phyloP scores from a whole-genome alignment of 176 grass and related monocot species.

The Oryza meridionalis region DNA sequence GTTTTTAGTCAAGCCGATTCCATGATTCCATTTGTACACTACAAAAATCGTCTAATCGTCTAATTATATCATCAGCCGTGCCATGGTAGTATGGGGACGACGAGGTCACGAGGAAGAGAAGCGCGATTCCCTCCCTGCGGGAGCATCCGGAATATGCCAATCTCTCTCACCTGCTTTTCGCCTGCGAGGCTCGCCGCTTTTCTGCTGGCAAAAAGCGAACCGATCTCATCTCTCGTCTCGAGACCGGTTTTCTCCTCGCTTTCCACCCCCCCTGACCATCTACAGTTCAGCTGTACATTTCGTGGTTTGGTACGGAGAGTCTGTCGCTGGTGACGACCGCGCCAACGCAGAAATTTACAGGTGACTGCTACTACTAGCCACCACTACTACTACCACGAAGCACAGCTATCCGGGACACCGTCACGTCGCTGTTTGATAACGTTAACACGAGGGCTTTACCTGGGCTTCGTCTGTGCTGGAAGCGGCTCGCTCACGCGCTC shows the following conservation, averaged over 20 bases:
- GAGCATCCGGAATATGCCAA: conserved; percentile 13
- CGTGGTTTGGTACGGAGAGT: not conserved
- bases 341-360: not conserved
- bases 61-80: not conserved
- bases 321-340: not conserved
- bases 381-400: not conserved
- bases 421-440: not conserved
- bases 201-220: not conserved
- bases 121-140: not conserved
- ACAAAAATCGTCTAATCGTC: not conserved
- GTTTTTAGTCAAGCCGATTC: not conserved
- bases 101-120: not conserved
- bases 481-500: not conserved
- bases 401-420: not conserved
- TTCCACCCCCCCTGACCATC: not conserved
- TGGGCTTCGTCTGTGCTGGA: not conserved
- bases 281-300: not conserved
- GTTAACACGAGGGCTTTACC: not conserved
- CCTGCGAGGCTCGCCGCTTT: not conserved
- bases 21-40: not conserved
- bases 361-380: not conserved
- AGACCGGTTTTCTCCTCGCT: not conserved
- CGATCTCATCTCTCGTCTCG: no score
- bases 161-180: not conserved
- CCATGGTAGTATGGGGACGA: not conserved